Base-by-base conservation (phyloP, 2,329 filamentous ascomycete species). In the Pseudogymnoascus destructans region DNA sequence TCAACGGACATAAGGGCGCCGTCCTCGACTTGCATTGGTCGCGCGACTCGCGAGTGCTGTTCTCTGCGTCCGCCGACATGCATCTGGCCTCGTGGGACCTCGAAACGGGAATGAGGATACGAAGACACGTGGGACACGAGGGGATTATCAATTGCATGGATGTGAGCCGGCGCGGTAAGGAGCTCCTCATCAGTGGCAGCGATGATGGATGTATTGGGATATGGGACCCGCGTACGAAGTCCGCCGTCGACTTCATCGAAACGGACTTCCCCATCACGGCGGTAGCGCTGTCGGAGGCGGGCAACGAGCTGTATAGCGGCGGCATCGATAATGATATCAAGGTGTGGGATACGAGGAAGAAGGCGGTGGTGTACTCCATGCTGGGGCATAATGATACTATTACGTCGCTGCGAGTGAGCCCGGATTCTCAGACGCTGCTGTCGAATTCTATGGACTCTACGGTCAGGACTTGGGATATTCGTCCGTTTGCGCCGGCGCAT, bases 311-410 rank as follows among this genome's bases (percentile, higher is more conserved):
- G 23, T 98, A 93, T 71, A 87, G 88, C 5, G 92, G 92, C 52
- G 88, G 91, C 19, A 96, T 98, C 65, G 93, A 97, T 73, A 96
- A 97, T 69, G 90, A 95, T 66, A 95, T 98, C 70, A 89, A 91
- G 66, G 91, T 95, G 17, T 98, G 93, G 92, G 93, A 98, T 72
- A 74, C 97, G 68, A 84, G 93, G 64, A 97, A 95, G 75, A 90
- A 95, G 72, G 81, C 86, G 5, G 81, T 95, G 2, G 83, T 89
- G 5, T 96, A 97, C 72, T 86, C 86, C 1, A 85, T 98, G 78
- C 73, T 87, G 10, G 93, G 93, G 0, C 93, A 98, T 70, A 86
- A 83, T 57, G 93, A 98, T 69, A 97, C 92, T 0, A 78, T 98
- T 62, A 95, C 91, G 2, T 95, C 90, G 10, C 77, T 98, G 52